Evolutionary conservation across 202 grass and related monocot genomes (phyloP), one percentile per base, ranked within the genome.

Genomic region (Schoenoplectus triqueter): DNA sequence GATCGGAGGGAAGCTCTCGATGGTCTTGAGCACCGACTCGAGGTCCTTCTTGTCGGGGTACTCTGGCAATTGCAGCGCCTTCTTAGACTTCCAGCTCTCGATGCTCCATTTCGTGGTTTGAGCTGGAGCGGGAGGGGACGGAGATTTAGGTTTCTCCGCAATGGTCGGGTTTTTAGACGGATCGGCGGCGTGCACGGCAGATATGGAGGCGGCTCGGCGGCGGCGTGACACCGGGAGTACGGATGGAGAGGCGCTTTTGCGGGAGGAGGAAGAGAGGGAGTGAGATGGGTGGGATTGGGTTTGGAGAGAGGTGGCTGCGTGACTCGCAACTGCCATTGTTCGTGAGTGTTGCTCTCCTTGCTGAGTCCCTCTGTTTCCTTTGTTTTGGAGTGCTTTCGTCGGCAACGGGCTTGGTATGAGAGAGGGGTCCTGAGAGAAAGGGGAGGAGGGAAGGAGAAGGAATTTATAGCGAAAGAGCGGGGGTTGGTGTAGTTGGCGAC

Each of bases 1-100:
- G 56, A 97, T 86, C 0, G 95, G 95, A 41, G 95, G 95, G 89
- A 94, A 97, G 57, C 90, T 88, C 90, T 97, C 95, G 86, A 97
- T 90, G 39, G 95, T 97, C 86, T 87, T 85, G 19, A 97, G 90
- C 63, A 97, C 95, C 0, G 86, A 0, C 42, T 94, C 90, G 3
- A 97, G 86, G 64, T 94, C 87, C 90, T 90, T 93, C 92, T 91
- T 84, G 81, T 78, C 89, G 3, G 95, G 92, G 92, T 97, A 97
- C 71, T 97, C 95, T 1, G 95, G 95, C 0, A 97, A 88, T 89
- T 97, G 95, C 20, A 97, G 87, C 64, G 92, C 95, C 89, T 97
- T 97, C 89, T 87, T 91, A 10, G 87, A 66, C 75, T 78, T 94
- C 95, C 95, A 97, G 92, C 95, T 94, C 45, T 97, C 95, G 2